phyloP scores from a whole-genome alignment of 1,284 basidiomycete genomes.

The Ganoderma sinense region DNA sequence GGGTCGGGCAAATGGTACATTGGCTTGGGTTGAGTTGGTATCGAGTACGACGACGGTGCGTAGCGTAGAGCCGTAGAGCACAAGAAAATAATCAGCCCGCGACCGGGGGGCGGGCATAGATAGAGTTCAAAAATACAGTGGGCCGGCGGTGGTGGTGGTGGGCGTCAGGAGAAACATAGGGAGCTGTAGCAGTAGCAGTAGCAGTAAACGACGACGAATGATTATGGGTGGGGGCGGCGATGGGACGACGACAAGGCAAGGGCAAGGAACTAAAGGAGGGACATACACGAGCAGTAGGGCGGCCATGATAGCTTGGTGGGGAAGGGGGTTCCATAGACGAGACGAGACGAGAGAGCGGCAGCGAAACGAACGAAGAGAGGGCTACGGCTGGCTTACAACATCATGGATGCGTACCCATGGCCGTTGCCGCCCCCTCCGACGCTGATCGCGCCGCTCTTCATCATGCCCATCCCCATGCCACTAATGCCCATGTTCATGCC shows the following conservation, averaged over 20 bases:
- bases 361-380: conserved; percentile 9
- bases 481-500: conserved; percentile 35
- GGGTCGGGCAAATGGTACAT: conserved; percentile 22
- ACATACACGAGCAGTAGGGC: conserved; percentile 8
- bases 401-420: conserved; percentile 50
- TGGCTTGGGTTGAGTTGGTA: conserved; percentile 20
- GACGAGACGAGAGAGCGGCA: conserved; percentile 11
- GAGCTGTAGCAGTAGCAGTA: conserved; percentile 23
- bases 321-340: conserved; percentile 15
- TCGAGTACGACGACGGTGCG: conserved; percentile 27
- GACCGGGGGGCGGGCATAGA: conserved; percentile 11
- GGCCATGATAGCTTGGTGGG: not conserved
- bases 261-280: not conserved
- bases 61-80: conserved; percentile 13
- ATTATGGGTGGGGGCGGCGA: not conserved
- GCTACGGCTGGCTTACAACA: conserved; percentile 43
- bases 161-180: conserved; percentile 20
- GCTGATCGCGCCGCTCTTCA: conserved; percentile 46
- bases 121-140: conserved; percentile 16
- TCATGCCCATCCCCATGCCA: conserved; percentile 42
- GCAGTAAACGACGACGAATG: not conserved
- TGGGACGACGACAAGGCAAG: no score
- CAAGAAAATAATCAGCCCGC: conserved; percentile 6
- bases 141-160: conserved; percentile 3
- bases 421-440: conserved; percentile 46